phyloP scores from a whole-genome alignment of 1,284 basidiomycete species.

The Cutaneotrichosporon mucoides region DNA sequence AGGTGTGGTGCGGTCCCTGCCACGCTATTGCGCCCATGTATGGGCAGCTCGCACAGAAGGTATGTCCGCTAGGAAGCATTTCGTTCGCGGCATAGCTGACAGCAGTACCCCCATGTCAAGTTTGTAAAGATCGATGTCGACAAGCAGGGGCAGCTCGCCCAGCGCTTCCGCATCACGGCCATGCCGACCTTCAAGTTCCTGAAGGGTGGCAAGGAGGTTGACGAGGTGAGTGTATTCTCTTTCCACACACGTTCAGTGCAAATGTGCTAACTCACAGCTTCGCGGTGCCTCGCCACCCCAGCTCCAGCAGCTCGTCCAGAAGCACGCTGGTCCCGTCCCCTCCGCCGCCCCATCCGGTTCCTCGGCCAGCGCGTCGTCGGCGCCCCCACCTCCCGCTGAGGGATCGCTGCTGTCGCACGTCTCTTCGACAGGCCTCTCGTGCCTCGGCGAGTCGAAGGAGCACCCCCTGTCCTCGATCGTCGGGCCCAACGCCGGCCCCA shows the following conservation, averaged over 20 bases:
- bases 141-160: constrained; percentile 44
- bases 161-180: constrained; percentile 46
- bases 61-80: constrained; percentile 5
- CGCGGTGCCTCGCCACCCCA: constrained; percentile 44
- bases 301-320: constrained; percentile 24
- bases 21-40: constrained; percentile 47
- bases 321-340: constrained; percentile 14
- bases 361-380: constrained; percentile 7
- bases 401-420: constrained; percentile 41
- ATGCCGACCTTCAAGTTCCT: constrained; percentile 54
- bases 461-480: constrained; percentile 64
- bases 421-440: constrained; percentile 54
- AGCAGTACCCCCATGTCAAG: constrained; percentile 34
- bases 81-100: background rate
- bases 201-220: constrained; percentile 48
- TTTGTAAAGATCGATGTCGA: constrained; percentile 52
- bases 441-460: constrained; percentile 65
- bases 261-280: constrained; percentile 24
- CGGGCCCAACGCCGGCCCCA: constrained; percentile 50
- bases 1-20: constrained; percentile 42
- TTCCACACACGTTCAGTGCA: no score
- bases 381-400: constrained; percentile 16
- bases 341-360: constrained; percentile 4
- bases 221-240: constrained; percentile 31
- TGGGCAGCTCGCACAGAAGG: constrained; percentile 36